Base-by-base conservation (phyloP, 768 basidiomycete genomes). In the Tephrocybe sp. region DNA sequence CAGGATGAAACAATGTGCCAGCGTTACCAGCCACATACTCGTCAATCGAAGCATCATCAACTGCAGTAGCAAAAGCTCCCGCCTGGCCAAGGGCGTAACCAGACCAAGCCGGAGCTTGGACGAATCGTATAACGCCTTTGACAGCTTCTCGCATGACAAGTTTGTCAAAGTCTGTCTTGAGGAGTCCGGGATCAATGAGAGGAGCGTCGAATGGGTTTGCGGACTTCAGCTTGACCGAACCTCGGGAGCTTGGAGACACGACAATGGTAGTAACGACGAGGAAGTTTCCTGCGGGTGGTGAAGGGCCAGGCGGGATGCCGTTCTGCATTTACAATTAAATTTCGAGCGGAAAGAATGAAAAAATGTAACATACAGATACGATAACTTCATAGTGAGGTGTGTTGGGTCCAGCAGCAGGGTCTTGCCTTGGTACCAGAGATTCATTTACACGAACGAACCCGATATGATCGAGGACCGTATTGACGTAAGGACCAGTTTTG, bases 181-280 rank as follows among this genome's bases (percentile, higher is more conserved):
- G 65, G 61, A 77, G 73, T 42, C 70, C 71, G 0, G 76, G 73
- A 56, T 80, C 71, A 59, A 80, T 76, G 18, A 63, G 34, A 1
- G 78, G 77, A 30, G 62, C 42, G 37, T 64, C 67, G 61, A 78
- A 79, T 19, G 74, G 65, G 54, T 69, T 59, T n/a, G 59, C 69
- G 7, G 74, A 71, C 34, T 62, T 70, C 49, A 77, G 49, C 9
- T 25, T 48, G 13, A 57, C n/a, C 13, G 56, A 46, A 18, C 53
- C 56, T 49, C 63, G 54, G 16, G 61, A 57, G 21, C 53, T 45
- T 22, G 63, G 61, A 1, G 57, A 47, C 15, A 60, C 49, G 29
- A 55, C 54, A 12, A 55, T 41, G n/a, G 49, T 50, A 15, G 49
- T 50, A 2, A 51, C 29, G 37, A 27, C 37, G 23, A 50, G 33